Evolutionary conservation across 2,329 filamentous ascomycete genomes (phyloP), one percentile per base, ranked within the genome.

Genomic region (Colletotrichum limetticola): DNA sequence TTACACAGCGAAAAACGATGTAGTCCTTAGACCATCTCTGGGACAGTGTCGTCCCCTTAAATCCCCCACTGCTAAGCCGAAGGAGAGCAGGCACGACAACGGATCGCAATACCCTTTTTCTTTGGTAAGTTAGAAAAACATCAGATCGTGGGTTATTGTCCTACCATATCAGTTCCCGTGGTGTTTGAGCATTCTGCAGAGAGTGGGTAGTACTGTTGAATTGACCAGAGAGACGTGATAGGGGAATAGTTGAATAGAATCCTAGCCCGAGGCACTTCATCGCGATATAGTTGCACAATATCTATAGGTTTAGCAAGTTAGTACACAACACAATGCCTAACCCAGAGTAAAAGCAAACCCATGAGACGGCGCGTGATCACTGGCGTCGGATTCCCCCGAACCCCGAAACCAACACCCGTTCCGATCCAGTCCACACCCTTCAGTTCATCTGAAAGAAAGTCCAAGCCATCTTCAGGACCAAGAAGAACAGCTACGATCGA

Each of bases 161-260:
- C 32, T n/a, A 70, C 71, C 24, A 72, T 14, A 19, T 71, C 55
- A 24, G 56, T 72, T 2, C 71, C 71, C 8, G 32, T 35, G 11
- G 8, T 65, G 4, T 61, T 42, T 14, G 61, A 55, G 22, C 71
- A 72, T 30, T 65, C 58, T 19, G 9, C 5, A 16, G 62, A 56
- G n/a, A 49, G 32, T 11, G 71, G 60, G 7, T 56, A 70, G 57
- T 72, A 72, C 35, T 72, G 66, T n/a, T 70, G 66, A 14, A 72
- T 72, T 16, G 71, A 66, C 71, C 71, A 72, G 7, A 70, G 32
- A 19, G 28, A 53, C 8, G 71, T 56, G 26, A 30, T 37, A 22
- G 71, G 71, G 6, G 71, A 72, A 35, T 72, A 72, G 22, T 72
- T 72, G 60, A 72, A 72, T 7, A 72, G 46, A 24, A 72, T 72